Evolutionary conservation across 2,329 filamentous ascomycete species (phyloP).

Genomic region (Leptographium radiaticola): DNA sequence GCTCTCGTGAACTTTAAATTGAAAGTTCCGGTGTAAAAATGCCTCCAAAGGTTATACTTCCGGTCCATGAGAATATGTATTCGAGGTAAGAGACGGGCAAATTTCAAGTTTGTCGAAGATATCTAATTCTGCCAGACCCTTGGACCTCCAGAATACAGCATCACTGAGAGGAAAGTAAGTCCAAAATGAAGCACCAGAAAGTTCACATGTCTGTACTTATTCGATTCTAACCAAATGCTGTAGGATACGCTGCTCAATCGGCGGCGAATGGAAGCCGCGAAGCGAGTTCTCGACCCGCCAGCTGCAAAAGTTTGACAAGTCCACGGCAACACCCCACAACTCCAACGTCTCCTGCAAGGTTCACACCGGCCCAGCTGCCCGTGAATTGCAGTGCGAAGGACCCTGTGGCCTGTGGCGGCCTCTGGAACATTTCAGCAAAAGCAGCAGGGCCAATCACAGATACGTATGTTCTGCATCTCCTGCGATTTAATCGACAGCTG

Average conservation of each 20-base stretch:
- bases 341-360: slow-evolving; percentile 17
- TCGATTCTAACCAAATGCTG: not conserved
- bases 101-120: too few relatives aligned
- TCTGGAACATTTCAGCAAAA: slow-evolving; percentile 20
- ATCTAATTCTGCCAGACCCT: not conserved
- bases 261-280: slow-evolving; percentile 17
- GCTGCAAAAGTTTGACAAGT: slow-evolving; percentile 15
- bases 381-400: slow-evolving; percentile 16
- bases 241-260: slow-evolving; percentile 18
- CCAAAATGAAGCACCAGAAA: too few relatives aligned
- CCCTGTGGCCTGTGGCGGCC: slow-evolving; percentile 18
- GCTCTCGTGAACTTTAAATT: too few relatives aligned
- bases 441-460: slow-evolving; percentile 15
- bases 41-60: not conserved
- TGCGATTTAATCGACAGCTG: too few relatives aligned
- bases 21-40: not conserved
- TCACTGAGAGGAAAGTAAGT: not conserved
- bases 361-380: slow-evolving; percentile 12
- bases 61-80: not conserved
- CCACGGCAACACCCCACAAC: slow-evolving; percentile 10
- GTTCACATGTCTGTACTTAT: not conserved
- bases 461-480: slow-evolving; percentile 15
- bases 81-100: not conserved
- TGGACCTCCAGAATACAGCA: too few relatives aligned
- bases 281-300: slow-evolving; percentile 18